phyloP scores from a whole-genome alignment of 73 alveolate species.

The Stentor roeselii region DNA sequence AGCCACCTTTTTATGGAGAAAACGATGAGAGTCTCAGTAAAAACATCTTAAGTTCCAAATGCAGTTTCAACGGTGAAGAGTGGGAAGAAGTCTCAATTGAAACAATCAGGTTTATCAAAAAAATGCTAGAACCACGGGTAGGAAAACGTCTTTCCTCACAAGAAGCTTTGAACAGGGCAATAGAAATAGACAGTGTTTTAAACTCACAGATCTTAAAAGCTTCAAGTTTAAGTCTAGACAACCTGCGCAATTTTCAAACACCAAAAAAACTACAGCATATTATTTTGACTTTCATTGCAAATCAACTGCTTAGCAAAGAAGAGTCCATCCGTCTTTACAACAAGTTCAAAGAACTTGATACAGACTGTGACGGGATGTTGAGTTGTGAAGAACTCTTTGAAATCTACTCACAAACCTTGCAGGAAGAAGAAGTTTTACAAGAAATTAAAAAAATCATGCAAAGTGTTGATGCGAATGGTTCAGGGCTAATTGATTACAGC shows the following conservation, averaged over 20 bases:
- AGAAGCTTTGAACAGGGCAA: not conserved
- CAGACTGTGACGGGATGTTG: not conserved
- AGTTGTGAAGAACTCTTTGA: not conserved
- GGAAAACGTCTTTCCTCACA: not conserved
- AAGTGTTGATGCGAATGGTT: constrained; percentile 30
- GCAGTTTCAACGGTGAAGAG: not conserved
- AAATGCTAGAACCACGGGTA: not conserved
- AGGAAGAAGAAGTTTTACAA: constrained; percentile 16
- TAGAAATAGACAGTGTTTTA: not conserved
- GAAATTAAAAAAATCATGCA: constrained; percentile 28
- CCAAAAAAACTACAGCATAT: not conserved
- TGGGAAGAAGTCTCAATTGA: not conserved
- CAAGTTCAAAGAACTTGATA: not conserved
- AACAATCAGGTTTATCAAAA: not conserved
- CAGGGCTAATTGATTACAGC: constrained; percentile 40
- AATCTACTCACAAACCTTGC: not conserved
- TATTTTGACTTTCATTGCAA: not conserved
- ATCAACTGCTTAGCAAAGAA: not conserved
- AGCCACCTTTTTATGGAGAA: not conserved
- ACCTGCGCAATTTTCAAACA: not conserved
- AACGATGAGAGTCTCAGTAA: not conserved
- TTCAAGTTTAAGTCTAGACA: not conserved
- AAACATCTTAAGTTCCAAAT: not conserved
- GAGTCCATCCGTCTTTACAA: not conserved
- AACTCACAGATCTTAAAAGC: not conserved